phyloP scores from a whole-genome alignment of 2,329 filamentous ascomycete species.

The Juglanconis sp. region DNA sequence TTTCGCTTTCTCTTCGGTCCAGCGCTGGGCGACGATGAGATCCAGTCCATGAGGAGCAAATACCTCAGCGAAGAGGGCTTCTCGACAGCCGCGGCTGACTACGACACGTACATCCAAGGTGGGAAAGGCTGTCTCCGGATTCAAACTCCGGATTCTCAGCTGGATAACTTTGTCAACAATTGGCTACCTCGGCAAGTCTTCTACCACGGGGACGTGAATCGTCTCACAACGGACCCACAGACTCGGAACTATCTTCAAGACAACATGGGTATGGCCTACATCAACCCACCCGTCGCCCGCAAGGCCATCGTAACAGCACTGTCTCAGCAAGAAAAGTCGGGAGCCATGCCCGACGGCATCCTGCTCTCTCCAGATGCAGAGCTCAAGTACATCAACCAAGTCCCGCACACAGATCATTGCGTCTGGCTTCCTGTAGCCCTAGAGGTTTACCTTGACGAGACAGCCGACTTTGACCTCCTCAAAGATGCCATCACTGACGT shows the following conservation, averaged over 20 bases:
- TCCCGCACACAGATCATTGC: slow-evolving; percentile 59
- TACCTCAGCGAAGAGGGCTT: slow-evolving; percentile 51
- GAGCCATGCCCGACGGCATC: slow-evolving; percentile 58
- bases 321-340: slow-evolving; percentile 50
- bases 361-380: slow-evolving; percentile 51
- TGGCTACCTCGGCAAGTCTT: slow-evolving; percentile 57
- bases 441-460: slow-evolving; percentile 54
- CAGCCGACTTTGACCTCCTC: slow-evolving; percentile 49
- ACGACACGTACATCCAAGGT: slow-evolving; percentile 47
- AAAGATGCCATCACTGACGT: slow-evolving; percentile 39
- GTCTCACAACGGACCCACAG: slow-evolving; percentile 56
- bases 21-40: slow-evolving; percentile 49
- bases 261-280: slow-evolving; percentile 59
- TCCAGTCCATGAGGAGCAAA: slow-evolving; percentile 39
- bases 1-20: slow-evolving; percentile 56
- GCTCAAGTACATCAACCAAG: slow-evolving; percentile 59
- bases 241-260: slow-evolving; percentile 59
- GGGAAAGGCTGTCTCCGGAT: slow-evolving; percentile 50
- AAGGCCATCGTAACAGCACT: slow-evolving; percentile 47
- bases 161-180: slow-evolving; percentile 58
- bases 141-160: slow-evolving; percentile 50
- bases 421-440: slow-evolving; percentile 55
- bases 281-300: slow-evolving; percentile 48
- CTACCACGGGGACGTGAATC: slow-evolving; percentile 59
- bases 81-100: slow-evolving; percentile 40